A percentile compares a stretch with the other conserved stretches of the same genome.
phyloP scores from a whole-genome alignment of 1,139 yeast species.

The Pichia sp. region DNA sequence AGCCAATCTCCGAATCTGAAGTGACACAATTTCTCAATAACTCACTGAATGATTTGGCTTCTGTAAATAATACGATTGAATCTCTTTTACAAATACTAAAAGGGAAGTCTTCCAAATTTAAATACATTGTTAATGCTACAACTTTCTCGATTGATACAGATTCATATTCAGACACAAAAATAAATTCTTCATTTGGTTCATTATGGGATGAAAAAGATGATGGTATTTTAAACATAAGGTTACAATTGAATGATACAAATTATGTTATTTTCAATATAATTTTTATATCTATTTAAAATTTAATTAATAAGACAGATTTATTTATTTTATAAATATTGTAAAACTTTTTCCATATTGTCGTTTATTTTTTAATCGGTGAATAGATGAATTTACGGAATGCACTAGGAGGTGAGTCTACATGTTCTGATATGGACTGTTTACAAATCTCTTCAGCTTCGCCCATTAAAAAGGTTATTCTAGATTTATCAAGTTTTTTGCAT shows the following conservation, averaged over 20 bases:
- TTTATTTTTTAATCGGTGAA: constrained; percentile 4
- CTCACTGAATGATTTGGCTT: neutral
- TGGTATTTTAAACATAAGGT: constrained; percentile 30
- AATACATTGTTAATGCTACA: constrained; percentile 31
- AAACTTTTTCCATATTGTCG: too few species aligned
- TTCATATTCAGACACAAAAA: constrained; percentile 14
- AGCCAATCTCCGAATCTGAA: constrained; percentile 3
- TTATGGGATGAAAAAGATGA: constrained; percentile 36
- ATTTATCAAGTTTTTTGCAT: constrained; percentile 31
- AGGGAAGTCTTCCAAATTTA: constrained; percentile 33
- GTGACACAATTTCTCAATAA: neutral
- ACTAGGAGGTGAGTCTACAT: constrained; percentile 8
- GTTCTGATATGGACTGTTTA: constrained; percentile 7
- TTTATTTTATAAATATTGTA: neutral
- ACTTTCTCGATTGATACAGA: constrained; percentile 13
- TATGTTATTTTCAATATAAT: constrained; percentile 13
- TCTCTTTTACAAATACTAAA: constrained; percentile 23
- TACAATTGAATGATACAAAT: constrained; percentile 7
- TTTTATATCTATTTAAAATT: constrained; percentile 5
- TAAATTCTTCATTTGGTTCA: constrained; percentile 32
- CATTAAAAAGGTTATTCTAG: constrained; percentile 12
- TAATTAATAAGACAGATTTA: neutral
- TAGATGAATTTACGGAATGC: constrained; percentile 12
- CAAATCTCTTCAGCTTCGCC: constrained; percentile 20
- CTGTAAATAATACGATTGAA: constrained; percentile 9